These are phyloP conservation scores for Neurospora tetraspora DNA, from an alignment of 495 filamentous ascomycete species.

Conservation along the genomic window DNA sequence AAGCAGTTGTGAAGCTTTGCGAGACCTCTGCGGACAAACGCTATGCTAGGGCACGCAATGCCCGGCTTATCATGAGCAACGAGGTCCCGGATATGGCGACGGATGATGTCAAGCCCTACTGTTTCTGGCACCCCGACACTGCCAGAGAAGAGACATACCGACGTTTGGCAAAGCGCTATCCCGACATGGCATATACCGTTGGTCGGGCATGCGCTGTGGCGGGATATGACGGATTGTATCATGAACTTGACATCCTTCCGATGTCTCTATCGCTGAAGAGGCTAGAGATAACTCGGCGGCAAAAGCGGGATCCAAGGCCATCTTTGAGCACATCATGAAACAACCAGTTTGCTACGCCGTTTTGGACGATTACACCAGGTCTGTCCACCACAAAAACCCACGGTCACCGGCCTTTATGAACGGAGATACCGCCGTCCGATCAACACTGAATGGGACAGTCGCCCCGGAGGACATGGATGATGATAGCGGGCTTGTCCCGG, in stretches of 20 bases:
- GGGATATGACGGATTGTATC: constrained; percentile 9
- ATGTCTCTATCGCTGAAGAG: constrained; percentile 12
- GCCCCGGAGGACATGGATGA: not conserved
- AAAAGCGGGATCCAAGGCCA: not conserved
- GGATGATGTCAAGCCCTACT: constrained; percentile 29
- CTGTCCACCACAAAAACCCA: constrained; percentile 2
- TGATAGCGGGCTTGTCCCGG: too few relatives aligned
- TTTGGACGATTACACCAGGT: constrained; percentile 10
- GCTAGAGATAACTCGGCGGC: constrained; percentile 4
- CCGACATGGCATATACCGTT: constrained; percentile 8
- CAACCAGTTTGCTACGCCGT: constrained; percentile 3
- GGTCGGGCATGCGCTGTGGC: constrained; percentile 12
- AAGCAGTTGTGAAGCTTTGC: not conserved
- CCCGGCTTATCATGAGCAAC: constrained; percentile 32
- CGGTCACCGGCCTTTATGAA: constrained; percentile 5
- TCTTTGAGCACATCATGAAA: constrained; percentile 7
- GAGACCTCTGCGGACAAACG: not conserved
- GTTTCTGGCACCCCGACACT: constrained; percentile 32
- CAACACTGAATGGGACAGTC: constrained; percentile 1
- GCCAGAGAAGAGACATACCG: constrained; percentile 27
- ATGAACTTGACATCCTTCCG: constrained; percentile 8
- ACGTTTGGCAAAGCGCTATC: constrained; percentile 9
- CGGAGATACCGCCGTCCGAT: constrained; percentile 9
- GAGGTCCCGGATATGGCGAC: constrained; percentile 21
- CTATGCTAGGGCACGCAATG: constrained; percentile 20